Conservation (phyloP, 371 early-diverging fungal species). For the Saksenaea vasiformis region DNA sequence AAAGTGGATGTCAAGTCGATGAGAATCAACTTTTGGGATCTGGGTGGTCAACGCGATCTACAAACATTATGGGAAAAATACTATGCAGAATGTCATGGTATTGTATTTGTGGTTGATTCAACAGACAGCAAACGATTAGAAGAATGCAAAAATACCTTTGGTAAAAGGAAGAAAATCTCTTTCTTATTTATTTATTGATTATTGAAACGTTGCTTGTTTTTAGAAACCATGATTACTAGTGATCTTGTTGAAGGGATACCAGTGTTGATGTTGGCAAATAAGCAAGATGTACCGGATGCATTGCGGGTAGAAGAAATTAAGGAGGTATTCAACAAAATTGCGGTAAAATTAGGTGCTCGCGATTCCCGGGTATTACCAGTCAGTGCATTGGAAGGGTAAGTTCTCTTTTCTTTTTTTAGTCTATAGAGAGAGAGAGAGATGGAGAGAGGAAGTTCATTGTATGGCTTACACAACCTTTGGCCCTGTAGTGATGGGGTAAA, state of each 20-base stretch:
- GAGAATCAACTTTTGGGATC: slow-evolving; percentile 90
- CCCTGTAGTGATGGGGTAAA: slow-evolving; percentile 73
- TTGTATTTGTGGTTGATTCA: slow-evolving; percentile 93
- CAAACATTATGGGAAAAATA: slow-evolving; percentile 92
- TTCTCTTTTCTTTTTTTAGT: too few relatives aligned
- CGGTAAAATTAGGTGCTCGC: slow-evolving; percentile 75
- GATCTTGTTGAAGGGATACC: slow-evolving; percentile 87
- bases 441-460: too few relatives aligned
- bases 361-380: slow-evolving; percentile 73
- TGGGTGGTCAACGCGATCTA: slow-evolving; percentile 91
- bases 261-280: slow-evolving; percentile 92
- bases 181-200: background rate
- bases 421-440: too few relatives aligned
- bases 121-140: slow-evolving; percentile 79
- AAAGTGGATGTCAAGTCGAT: slow-evolving; percentile 70
- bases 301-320: slow-evolving; percentile 84
- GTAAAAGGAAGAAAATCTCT: slow-evolving; percentile 41
- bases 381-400: slow-evolving; percentile 84
- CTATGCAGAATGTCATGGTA: slow-evolving; percentile 91
- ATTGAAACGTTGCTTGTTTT: background rate
- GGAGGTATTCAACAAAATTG: slow-evolving; percentile 89
- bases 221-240: slow-evolving; percentile 74
- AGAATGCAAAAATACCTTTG: slow-evolving; percentile 80
- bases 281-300: slow-evolving; percentile 82
- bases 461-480: background rate